phyloP scores from a whole-genome alignment of 108 stramenopile species.

The Licmophora abbreviata region DNA sequence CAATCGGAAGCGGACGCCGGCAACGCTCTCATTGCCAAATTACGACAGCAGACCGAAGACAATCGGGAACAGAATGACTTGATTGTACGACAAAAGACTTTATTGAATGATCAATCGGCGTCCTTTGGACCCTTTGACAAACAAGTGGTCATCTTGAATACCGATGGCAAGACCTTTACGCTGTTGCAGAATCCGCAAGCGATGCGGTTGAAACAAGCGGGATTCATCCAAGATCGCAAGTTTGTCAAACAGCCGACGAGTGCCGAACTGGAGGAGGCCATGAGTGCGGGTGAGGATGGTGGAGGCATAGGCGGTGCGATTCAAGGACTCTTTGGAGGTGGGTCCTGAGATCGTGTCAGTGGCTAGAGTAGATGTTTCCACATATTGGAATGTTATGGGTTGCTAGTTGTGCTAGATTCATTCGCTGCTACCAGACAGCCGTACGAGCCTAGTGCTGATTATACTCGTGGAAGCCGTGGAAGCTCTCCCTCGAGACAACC shows the following conservation, averaged over 20 bases:
- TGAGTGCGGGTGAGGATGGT: conserved; percentile 23
- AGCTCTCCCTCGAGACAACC: background rate
- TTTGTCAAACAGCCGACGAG: conserved; percentile 72
- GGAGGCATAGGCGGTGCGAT: conserved; percentile 22
- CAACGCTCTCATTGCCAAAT: conserved; percentile 57
- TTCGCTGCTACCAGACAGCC: too few species aligned
- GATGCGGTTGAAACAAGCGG: conserved; percentile 75
- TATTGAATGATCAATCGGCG: conserved; percentile 65
- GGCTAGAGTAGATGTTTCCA: too few species aligned
- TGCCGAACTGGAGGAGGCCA: conserved; percentile 56
- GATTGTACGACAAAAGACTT: conserved; percentile 50
- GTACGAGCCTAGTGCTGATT: background rate
- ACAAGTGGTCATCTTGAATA: conserved; percentile 72
- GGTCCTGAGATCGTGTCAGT: too few species aligned
- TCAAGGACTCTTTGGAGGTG: conserved; percentile 41
- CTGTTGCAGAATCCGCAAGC: conserved; percentile 69
- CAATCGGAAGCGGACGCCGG: conserved; percentile 39
- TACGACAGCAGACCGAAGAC: conserved; percentile 57
- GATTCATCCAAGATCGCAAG: conserved; percentile 64
- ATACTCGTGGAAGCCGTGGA: background rate
- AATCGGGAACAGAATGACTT: conserved; percentile 78
- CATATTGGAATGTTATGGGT: too few species aligned
- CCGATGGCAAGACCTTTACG: conserved; percentile 66
- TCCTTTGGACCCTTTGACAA: conserved; percentile 71
- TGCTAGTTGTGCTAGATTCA: background rate